Conservation (phyloP, 306 rosid species). For the Quercus alba region DNA sequence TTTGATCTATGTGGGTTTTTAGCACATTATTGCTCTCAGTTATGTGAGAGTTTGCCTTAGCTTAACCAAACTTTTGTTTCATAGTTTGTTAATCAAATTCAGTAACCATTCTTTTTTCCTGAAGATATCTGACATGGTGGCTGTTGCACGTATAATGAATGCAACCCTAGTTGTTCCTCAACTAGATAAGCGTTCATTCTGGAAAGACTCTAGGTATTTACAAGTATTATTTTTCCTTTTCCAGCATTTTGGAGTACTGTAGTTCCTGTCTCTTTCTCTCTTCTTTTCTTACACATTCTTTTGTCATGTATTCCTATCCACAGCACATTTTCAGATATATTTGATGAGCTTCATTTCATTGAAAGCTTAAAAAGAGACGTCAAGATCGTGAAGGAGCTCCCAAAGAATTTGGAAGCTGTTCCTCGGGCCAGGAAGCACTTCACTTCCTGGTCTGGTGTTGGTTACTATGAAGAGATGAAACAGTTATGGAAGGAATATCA, state of each 20-base stretch:
- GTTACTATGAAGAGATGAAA: slow-evolving; percentile 77
- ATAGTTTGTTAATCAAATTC: neutral
- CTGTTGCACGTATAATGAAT: slow-evolving; percentile 85
- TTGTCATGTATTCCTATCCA: slow-evolving; percentile 16
- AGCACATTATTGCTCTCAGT: slow-evolving; percentile 12
- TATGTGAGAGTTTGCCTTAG: slow-evolving; percentile 10
- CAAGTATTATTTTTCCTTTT: neutral
- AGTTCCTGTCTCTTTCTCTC: neutral
- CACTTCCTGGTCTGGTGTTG: slow-evolving; percentile 69
- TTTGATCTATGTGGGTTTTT: slow-evolving; percentile 1
- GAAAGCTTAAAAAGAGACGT: slow-evolving; percentile 66
- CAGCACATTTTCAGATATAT: slow-evolving; percentile 89
- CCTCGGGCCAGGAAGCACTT: slow-evolving; percentile 92
- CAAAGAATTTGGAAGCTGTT: slow-evolving; percentile 58
- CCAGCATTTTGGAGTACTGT: slow-evolving; percentile 12
- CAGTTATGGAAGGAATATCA: slow-evolving; percentile 75
- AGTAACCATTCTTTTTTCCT: slow-evolving; percentile 18
- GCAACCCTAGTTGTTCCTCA: slow-evolving; percentile 91
- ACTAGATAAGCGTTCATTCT: slow-evolving; percentile 86
- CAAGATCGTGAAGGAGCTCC: slow-evolving; percentile 67
- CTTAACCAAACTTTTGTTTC: slow-evolving; percentile 18
- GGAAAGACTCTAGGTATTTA: slow-evolving; percentile 84
- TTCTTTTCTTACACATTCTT: slow-evolving; percentile 18
- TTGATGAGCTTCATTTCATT: slow-evolving; percentile 80
- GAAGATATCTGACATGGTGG: slow-evolving; percentile 94